Evolutionary conservation across 2,329 filamentous ascomycete genomes (phyloP).

Genomic region (Colletotrichum filicis): DNA sequence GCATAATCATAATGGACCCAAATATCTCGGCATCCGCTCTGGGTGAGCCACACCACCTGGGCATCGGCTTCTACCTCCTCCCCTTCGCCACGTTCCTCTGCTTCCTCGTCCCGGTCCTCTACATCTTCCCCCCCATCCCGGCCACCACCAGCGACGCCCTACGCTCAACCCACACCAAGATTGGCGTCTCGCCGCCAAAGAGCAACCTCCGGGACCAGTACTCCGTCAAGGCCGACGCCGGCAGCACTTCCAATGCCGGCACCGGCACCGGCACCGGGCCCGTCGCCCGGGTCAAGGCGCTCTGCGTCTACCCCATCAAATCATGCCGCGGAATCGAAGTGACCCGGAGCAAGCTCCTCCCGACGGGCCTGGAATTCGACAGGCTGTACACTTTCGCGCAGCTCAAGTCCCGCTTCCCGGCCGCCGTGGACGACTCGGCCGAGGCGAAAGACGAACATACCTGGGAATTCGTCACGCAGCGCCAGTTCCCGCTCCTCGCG

Average conservation of each 20-base stretch:
- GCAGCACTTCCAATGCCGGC: background rate
- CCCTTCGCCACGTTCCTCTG: constrained; percentile 57
- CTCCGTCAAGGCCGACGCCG: constrained; percentile 19
- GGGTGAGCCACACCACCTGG: constrained; percentile 33
- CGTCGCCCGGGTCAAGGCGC: constrained; percentile 61
- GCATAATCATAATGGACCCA: background rate
- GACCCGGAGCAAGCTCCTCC: constrained; percentile 69
- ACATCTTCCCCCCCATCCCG: constrained; percentile 65
- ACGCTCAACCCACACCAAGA: constrained; percentile 62
- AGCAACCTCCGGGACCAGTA: constrained; percentile 49
- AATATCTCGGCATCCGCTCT: constrained; percentile 17
- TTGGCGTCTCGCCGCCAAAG: constrained; percentile 53
- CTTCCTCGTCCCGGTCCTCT: constrained; percentile 64
- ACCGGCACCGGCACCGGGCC: background rate
- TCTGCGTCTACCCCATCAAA: constrained; percentile 87
- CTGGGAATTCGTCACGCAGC: constrained; percentile 79
- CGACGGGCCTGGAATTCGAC: constrained; percentile 81
- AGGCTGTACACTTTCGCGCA: constrained; percentile 87
- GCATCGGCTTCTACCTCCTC: constrained; percentile 48
- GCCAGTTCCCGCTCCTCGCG: constrained; percentile 76
- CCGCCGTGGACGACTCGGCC: constrained; percentile 45
- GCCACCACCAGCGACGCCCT: constrained; percentile 65
- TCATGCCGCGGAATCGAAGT: constrained; percentile 84
- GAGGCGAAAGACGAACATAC: constrained; percentile 53
- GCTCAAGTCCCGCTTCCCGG: constrained; percentile 61